Evolutionary conservation across 768 basidiomycete genomes (phyloP).

Genomic region (Rickenella mellea): DNA sequence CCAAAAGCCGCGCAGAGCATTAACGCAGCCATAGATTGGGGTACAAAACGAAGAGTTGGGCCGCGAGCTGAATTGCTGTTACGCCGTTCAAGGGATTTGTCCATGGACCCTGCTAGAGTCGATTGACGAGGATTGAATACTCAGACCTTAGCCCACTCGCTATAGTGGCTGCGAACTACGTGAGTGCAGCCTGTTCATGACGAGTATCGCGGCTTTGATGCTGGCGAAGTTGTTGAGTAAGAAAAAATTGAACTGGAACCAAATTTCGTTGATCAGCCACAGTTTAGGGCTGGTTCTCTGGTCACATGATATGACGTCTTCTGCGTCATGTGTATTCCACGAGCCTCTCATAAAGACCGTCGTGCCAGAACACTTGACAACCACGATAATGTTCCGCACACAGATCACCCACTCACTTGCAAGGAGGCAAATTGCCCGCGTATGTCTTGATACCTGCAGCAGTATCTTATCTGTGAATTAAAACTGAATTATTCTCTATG

Average conservation of each 20-base stretch:
- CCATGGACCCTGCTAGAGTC: conserved; percentile 21
- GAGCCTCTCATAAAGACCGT: not conserved
- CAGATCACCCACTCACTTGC: not conserved
- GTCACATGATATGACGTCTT: not conserved
- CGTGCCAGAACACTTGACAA: not conserved
- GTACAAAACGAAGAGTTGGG: no score
- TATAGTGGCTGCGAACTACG: conserved; percentile 10
- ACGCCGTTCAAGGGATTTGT: conserved; percentile 16
- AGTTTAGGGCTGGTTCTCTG: no score
- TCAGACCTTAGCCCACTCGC: conserved; percentile 33
- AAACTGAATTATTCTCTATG: not conserved
- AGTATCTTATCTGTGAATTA: no score
- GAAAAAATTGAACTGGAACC: no score
- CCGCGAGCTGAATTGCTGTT: conserved; percentile 25
- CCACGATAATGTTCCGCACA: not conserved
- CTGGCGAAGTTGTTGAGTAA: conserved; percentile 16
- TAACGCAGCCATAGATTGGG: no score
- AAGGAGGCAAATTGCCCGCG: not conserved
- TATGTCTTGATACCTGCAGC: not conserved
- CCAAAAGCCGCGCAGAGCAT: no score
- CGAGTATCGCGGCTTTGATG: conserved; percentile 34
- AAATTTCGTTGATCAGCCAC: no score
- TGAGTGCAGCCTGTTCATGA: conserved; percentile 16
- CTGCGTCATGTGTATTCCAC: not conserved
- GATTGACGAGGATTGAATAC: conserved; percentile 20